Evolutionary conservation across 2,329 filamentous ascomycete species (phyloP).

Genomic region (Tolypocladium tropicale): DNA sequence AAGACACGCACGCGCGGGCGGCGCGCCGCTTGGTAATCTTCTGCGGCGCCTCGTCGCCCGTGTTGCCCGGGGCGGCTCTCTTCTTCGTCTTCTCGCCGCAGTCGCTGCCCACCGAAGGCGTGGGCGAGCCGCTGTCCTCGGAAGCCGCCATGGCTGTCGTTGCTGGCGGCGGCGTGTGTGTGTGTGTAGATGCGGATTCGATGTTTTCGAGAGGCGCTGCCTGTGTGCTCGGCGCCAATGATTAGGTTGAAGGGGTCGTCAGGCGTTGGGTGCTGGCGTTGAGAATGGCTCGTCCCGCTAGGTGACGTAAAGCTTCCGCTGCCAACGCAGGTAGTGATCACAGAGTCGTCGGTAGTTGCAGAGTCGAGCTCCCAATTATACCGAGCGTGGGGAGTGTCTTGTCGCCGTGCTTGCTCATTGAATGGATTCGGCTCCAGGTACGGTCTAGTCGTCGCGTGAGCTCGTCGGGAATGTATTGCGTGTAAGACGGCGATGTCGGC

Average conservation of each 20-base stretch:
- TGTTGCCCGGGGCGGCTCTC: conserved; percentile 17
- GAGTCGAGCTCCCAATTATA: not conserved
- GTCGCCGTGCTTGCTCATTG: conserved; percentile 2
- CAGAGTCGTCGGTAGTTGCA: not conserved
- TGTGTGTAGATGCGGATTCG: not conserved
- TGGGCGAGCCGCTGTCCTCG: conserved; percentile 17
- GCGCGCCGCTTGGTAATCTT: conserved; percentile 68
- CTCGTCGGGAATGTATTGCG: not conserved
- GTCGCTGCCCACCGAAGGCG: conserved; percentile 14
- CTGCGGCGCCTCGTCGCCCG: conserved; percentile 17
- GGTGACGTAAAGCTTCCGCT: not conserved
- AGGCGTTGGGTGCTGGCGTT: not conserved
- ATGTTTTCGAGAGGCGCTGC: not conserved
- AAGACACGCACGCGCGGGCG: conserved; percentile 85
- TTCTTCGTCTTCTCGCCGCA: conserved; percentile 20
- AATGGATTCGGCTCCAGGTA: not conserved
- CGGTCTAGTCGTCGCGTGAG: not conserved
- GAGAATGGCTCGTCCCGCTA: too few species aligned
- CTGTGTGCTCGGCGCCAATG: not conserved
- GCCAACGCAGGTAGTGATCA: not conserved
- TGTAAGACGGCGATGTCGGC: not conserved
- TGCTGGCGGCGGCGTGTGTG: too few species aligned
- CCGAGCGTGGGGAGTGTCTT: conserved; percentile 1
- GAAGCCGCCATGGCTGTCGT: conserved; percentile 10
- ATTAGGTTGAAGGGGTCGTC: not conserved